phyloP scores from a whole-genome alignment of 192 early-diverging fungal genomes.

The Coemansia sp. region DNA sequence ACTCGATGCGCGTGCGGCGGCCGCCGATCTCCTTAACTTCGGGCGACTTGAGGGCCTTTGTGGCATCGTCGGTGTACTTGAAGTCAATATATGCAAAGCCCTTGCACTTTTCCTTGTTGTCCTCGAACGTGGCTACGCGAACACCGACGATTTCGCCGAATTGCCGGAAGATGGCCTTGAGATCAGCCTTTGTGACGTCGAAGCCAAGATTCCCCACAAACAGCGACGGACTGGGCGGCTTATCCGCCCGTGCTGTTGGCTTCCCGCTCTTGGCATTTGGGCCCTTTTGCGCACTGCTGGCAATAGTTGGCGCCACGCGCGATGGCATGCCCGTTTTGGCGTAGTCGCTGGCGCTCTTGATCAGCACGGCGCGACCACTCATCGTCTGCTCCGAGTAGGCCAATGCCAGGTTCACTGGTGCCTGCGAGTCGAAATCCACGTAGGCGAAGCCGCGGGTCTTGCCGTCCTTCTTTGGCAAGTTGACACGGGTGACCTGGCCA shows the following conservation, averaged over 20 bases:
- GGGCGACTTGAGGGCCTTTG: conserved; percentile 62
- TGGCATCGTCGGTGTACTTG: conserved; percentile 63
- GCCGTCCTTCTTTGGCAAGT: conserved; percentile 43
- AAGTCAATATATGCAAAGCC: conserved; percentile 78
- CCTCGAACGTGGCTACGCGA: conserved; percentile 72
- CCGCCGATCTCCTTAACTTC: conserved; percentile 61
- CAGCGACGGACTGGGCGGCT: conserved; percentile 63
- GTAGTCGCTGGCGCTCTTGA: conserved; percentile 69
- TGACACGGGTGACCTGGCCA: conserved; percentile 41
- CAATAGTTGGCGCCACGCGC: neutral
- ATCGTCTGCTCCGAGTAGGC: conserved; percentile 64
- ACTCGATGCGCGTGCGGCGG: conserved; percentile 66
- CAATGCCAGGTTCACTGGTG: conserved; percentile 61
- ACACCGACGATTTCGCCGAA: conserved; percentile 71
- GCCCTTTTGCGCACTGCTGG: conserved; percentile 14
- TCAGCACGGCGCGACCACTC: conserved; percentile 64
- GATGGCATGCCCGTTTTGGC: conserved; percentile 61
- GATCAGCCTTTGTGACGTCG: conserved; percentile 53
- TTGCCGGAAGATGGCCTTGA: conserved; percentile 62
- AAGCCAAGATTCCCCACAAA: conserved; percentile 74
- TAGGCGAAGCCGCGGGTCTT: conserved; percentile 69
- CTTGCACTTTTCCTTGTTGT: conserved; percentile 74
- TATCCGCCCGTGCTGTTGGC: conserved; percentile 5
- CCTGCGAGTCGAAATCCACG: conserved; percentile 65
- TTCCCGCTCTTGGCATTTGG: neutral